Evolutionary conservation across 257 asterid genomes (phyloP).

Genomic region (Pogostemon cablin): DNA sequence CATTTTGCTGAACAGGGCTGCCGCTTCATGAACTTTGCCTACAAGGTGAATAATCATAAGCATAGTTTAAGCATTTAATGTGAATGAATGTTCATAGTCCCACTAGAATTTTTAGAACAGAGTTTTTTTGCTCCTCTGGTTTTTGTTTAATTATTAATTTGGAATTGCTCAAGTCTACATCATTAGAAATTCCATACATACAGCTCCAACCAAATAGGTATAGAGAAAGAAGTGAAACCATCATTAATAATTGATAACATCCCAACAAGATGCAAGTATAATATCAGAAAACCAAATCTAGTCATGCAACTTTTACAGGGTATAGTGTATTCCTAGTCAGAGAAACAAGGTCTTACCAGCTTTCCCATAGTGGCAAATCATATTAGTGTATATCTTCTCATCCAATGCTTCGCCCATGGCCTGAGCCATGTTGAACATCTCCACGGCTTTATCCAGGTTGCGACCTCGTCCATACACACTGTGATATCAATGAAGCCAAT

Average conservation of each 20-base stretch:
- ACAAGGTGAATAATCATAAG: slow-evolving; percentile 36
- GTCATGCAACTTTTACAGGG: slow-evolving; percentile 18
- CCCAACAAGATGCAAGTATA: not conserved
- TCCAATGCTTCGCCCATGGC: slow-evolving; percentile 65
- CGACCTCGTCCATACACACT: slow-evolving; percentile 90
- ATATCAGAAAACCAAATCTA: not conserved
- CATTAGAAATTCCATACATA: slow-evolving; percentile 6
- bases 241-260: not conserved
- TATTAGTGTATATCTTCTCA: slow-evolving; percentile 84
- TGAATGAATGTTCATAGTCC: slow-evolving; percentile 1
- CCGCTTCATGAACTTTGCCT: slow-evolving; percentile 82
- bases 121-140: not conserved
- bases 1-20: slow-evolving; percentile 72
- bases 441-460: slow-evolving; percentile 71
- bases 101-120: not conserved
- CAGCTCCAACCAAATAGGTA: not conserved
- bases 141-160: slow-evolving; percentile 1
- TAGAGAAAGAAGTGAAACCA: not conserved
- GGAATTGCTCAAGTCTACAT: slow-evolving; percentile 6
- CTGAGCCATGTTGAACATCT: slow-evolving; percentile 67
- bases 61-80: slow-evolving; percentile 15
- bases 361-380: slow-evolving; percentile 86
- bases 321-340: slow-evolving; percentile 14
- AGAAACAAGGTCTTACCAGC: slow-evolving; percentile 55
- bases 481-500: slow-evolving; percentile 37